These are phyloP conservation scores for Aegilops longissima DNA, from an alignment of 176 grass and related monocot species.

Conservation along the genomic window DNA sequence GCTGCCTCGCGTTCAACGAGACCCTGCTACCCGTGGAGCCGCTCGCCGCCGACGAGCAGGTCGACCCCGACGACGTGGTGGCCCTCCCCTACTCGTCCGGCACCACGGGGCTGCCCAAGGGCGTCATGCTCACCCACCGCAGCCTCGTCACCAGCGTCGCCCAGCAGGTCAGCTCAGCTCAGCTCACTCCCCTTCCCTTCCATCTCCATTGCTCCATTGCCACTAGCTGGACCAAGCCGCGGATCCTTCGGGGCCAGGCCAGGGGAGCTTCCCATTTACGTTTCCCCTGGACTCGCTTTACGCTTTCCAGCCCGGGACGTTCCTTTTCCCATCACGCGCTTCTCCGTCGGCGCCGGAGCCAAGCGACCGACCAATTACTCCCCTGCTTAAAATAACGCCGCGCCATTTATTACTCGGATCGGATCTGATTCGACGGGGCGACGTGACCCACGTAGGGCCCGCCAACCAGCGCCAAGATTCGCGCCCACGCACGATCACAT, in stretches of 20 bases:
- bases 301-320: conserved; percentile 20
- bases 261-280: neutral
- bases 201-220: too few relatives aligned
- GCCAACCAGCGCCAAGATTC: conserved; percentile 22
- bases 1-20: conserved; percentile 41
- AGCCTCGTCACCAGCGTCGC: conserved; percentile 93
- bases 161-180: conserved; percentile 55
- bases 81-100: conserved; percentile 84
- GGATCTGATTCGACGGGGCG: neutral
- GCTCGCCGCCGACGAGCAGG: conserved; percentile 38
- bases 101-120: conserved; percentile 84
- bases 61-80: conserved; percentile 69
- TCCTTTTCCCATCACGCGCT: neutral
- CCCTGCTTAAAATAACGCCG: neutral
- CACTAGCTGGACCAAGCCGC: neutral
- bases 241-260: neutral
- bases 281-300: neutral
- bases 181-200: neutral
- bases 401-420: neutral
- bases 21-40: conserved; percentile 36
- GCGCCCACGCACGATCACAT: conserved; percentile 7
- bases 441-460: neutral
- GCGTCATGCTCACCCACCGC: conserved; percentile 95
- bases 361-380: neutral
- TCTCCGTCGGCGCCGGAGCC: conserved; percentile 47